Percentiles rank a stretch among this genome's conserved stretches.
Conservation (phyloP, 805 yeast genomes). For the Scheffersomyces lignosus region DNA sequence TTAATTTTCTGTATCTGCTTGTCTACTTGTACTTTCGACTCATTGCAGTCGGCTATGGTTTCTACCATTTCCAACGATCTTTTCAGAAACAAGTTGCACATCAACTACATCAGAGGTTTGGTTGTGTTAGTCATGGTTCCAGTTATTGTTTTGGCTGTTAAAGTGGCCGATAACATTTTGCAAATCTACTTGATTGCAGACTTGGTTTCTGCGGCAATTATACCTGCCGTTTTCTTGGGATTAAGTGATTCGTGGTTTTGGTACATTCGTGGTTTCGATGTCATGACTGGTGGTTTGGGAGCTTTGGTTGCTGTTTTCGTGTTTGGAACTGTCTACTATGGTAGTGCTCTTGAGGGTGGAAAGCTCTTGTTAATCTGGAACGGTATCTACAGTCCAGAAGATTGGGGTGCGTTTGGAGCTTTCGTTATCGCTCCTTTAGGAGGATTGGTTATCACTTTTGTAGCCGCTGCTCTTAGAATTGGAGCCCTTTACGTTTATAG, state of each 20-base stretch:
- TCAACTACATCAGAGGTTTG: slow-evolving; percentile 64
- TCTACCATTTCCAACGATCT: slow-evolving; percentile 88
- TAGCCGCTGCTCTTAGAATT: slow-evolving; percentile 52
- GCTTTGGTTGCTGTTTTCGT: slow-evolving; percentile 78
- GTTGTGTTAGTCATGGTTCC: slow-evolving; percentile 85
- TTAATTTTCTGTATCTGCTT: slow-evolving; percentile 70
- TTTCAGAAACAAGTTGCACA: slow-evolving; percentile 75
- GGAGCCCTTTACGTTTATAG: slow-evolving; percentile 28
- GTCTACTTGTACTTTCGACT: slow-evolving; percentile 88
- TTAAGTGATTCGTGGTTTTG: slow-evolving; percentile 59
- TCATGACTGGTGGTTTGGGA: slow-evolving; percentile 80
- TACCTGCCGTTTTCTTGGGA: slow-evolving; percentile 83
- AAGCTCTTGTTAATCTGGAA: slow-evolving; percentile 69
- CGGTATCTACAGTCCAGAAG: slow-evolving; percentile 73
- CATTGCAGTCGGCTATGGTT: slow-evolving; percentile 83
- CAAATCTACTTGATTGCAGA: slow-evolving; percentile 91
- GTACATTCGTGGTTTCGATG: slow-evolving; percentile 76
- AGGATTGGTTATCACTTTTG: slow-evolving; percentile 59
- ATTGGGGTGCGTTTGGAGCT: slow-evolving; percentile 96
- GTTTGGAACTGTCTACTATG: slow-evolving; percentile 81
- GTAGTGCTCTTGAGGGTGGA: slow-evolving; percentile 73
- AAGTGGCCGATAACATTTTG: slow-evolving; percentile 77
- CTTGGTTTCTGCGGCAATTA: slow-evolving; percentile 79
- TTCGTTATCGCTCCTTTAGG: slow-evolving; percentile 89
- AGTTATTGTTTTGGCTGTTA: slow-evolving; percentile 77